A percentile compares a stretch with the other conserved stretches of the same genome.
phyloP scores from a whole-genome alignment of 768 basidiomycete species.

The Tylopilus sp. region DNA sequence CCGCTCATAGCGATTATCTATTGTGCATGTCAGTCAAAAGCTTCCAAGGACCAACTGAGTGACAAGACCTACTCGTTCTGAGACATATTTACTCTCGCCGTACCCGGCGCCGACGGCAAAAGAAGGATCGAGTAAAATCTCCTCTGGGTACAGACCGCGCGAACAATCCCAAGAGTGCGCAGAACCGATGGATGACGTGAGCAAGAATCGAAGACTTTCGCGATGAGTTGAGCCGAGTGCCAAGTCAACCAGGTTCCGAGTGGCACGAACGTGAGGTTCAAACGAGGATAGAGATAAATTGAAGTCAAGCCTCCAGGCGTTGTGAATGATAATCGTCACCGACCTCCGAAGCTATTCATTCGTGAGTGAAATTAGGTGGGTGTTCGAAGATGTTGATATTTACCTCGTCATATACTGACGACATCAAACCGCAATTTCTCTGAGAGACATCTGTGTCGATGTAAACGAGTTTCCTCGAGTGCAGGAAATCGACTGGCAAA shows the following conservation, averaged over 20 bases:
- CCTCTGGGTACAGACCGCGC: constrained; percentile 35
- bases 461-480: constrained; percentile 31
- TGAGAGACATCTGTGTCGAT: constrained; percentile 33
- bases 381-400: no score
- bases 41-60: neutral
- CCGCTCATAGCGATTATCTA: constrained; percentile 39
- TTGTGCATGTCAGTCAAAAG: neutral
- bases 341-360: constrained; percentile 29
- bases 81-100: constrained; percentile 43
- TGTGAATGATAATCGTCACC: constrained; percentile 38
- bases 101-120: constrained; percentile 42
- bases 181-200: constrained; percentile 40
- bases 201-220: constrained; percentile 33
- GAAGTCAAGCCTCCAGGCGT: constrained; percentile 44
- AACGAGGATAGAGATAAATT: constrained; percentile 40
- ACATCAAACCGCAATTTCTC: constrained; percentile 28
- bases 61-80: constrained; percentile 33
- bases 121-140: constrained; percentile 27
- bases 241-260: constrained; percentile 35
- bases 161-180: constrained; percentile 29
- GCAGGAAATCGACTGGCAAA: constrained; percentile 25
- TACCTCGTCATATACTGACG: constrained; percentile 21
- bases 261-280: constrained; percentile 37
- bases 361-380: neutral
- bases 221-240: constrained; percentile 23